These are phyloP conservation scores for Aspergillus panamensis DNA, from an alignment of 495 filamentous ascomycete species.

Conservation along the genomic window DNA sequence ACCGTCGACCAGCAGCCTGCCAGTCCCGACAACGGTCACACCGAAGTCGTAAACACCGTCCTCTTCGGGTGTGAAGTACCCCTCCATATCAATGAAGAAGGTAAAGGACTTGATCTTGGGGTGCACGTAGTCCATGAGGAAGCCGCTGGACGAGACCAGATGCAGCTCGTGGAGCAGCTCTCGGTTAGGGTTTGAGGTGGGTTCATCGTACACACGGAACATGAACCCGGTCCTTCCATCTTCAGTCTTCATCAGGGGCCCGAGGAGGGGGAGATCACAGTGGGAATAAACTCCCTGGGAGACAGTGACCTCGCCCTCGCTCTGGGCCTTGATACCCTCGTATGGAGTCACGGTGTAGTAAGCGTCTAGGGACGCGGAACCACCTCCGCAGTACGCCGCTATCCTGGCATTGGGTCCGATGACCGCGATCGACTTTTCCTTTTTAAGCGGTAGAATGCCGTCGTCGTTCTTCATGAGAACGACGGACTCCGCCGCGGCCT, in stretches of 20 bases:
- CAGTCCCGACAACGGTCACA: slow-evolving; percentile 72
- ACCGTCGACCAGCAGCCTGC: slow-evolving; percentile 64
- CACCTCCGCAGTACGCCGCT: slow-evolving; percentile 75
- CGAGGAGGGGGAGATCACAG: slow-evolving; percentile 57
- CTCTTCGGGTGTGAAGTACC: slow-evolving; percentile 54
- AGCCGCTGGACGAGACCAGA: slow-evolving; percentile 51
- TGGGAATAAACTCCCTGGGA: slow-evolving; percentile 56
- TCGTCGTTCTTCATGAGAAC: slow-evolving; percentile 78
- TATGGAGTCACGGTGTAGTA: slow-evolving; percentile 74
- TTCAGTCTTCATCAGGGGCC: slow-evolving; percentile 45
- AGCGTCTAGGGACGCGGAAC: slow-evolving; percentile 72
- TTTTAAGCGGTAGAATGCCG: slow-evolving; percentile 59
- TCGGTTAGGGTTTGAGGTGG: slow-evolving; percentile 43
- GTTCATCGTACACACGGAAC: slow-evolving; percentile 59
- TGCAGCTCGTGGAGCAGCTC: slow-evolving; percentile 52
- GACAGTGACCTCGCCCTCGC: slow-evolving; percentile 43
- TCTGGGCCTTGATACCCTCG: slow-evolving; percentile 59
- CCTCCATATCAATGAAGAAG: slow-evolving; percentile 63
- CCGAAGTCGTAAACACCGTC: slow-evolving; percentile 71
- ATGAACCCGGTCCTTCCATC: slow-evolving; percentile 52
- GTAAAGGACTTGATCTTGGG: slow-evolving; percentile 48
- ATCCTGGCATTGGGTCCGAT: slow-evolving; percentile 80
- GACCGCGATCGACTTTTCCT: slow-evolving; percentile 61
- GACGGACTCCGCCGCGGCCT: slow-evolving; percentile 65
- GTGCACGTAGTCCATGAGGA: slow-evolving; percentile 62